These are phyloP conservation scores for Cichorium intybus DNA, from an alignment of 140 eudicot genomes.

Conservation along the genomic window DNA sequence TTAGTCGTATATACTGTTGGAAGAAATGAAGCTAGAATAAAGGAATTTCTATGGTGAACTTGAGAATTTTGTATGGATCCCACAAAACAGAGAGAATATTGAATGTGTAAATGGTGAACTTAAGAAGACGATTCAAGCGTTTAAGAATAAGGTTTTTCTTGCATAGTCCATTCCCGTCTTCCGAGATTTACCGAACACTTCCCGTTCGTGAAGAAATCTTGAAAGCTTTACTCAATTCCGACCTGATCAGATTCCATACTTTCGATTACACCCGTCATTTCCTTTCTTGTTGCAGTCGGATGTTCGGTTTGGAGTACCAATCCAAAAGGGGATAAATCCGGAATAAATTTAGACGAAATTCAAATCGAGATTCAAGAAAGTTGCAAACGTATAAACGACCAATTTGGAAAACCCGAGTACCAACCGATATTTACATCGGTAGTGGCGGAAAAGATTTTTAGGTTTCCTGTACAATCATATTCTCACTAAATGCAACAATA, in stretches of 20 bases:
- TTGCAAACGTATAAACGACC: constrained; percentile 65
- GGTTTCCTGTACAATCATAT: no score
- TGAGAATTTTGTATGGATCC: no score
- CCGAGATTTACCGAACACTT: no score
- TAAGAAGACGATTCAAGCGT: constrained; percentile 76
- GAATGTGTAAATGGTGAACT: no score
- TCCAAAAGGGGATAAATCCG: constrained; percentile 84
- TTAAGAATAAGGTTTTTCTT: constrained; percentile 88
- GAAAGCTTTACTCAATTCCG: constrained; percentile 76
- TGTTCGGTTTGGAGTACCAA: constrained; percentile 86
- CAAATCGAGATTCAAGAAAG: constrained; percentile 74
- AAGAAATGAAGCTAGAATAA: no score
- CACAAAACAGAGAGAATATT: no score
- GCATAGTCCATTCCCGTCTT: no score
- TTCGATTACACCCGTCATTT: constrained; percentile 88
- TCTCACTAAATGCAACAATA: no score
- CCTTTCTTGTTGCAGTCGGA: constrained; percentile 85
- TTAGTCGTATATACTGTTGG: no score
- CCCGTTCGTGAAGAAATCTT: constrained; percentile 85
- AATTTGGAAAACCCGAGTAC: constrained; percentile 77
- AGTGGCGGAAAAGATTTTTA: no score
- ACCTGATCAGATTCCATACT: constrained; percentile 82
- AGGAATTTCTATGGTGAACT: no score
- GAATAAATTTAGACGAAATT: constrained; percentile 57
- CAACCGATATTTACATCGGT: constrained; percentile 73